phyloP scores from a whole-genome alignment of 768 basidiomycete genomes.

The Epithele typhae region DNA sequence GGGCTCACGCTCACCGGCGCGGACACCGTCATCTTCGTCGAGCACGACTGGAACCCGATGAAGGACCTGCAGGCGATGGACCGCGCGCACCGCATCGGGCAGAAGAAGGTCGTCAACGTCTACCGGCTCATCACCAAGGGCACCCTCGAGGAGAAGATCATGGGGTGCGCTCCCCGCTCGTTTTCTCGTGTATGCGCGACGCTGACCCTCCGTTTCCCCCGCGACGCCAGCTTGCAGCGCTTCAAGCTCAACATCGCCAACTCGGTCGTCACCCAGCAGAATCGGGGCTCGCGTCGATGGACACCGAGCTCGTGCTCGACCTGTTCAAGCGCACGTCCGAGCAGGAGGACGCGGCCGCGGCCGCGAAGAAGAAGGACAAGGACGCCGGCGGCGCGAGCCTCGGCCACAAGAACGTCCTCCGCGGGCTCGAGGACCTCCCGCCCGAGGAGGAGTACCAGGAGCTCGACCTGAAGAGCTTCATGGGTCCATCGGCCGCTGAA shows the following conservation, averaged over 20 bases:
- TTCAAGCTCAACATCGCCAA: conserved; percentile 99
- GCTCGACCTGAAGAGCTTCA: conserved; percentile 81
- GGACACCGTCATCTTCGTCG: conserved; percentile 98
- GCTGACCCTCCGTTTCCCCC: not conserved
- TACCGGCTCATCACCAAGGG: conserved; percentile 97
- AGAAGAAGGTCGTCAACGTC: conserved; percentile 98
- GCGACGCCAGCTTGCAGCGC: conserved; percentile 82
- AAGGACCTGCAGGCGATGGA: conserved; percentile 99
- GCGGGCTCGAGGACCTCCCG: conserved; percentile 89
- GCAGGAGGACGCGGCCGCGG: conserved; percentile 65
- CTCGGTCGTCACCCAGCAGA: conserved; percentile 96
- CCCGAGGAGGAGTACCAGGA: conserved; percentile 90
- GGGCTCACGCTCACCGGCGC: conserved; percentile 96
- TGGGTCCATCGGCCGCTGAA: conserved; percentile 68
- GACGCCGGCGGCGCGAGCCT: conserved; percentile 45
- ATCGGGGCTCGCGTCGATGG: conserved; percentile 94
- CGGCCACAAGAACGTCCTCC: conserved; percentile 79
- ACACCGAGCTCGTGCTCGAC: conserved; percentile 94
- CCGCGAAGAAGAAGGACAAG: conserved; percentile 50
- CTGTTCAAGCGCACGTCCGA: conserved; percentile 78
- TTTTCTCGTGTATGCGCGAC: conserved; percentile 4
- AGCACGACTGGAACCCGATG: conserved; percentile 99
- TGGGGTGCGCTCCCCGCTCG: conserved; percentile 66
- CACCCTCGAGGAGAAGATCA: conserved; percentile 98
- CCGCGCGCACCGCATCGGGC: conserved; percentile 94